A percentile compares a stretch with the other conserved stretches of the same genome.
Evolutionary conservation across 1,284 basidiomycete species (phyloP).

Genomic region (Coniophora puteana): DNA sequence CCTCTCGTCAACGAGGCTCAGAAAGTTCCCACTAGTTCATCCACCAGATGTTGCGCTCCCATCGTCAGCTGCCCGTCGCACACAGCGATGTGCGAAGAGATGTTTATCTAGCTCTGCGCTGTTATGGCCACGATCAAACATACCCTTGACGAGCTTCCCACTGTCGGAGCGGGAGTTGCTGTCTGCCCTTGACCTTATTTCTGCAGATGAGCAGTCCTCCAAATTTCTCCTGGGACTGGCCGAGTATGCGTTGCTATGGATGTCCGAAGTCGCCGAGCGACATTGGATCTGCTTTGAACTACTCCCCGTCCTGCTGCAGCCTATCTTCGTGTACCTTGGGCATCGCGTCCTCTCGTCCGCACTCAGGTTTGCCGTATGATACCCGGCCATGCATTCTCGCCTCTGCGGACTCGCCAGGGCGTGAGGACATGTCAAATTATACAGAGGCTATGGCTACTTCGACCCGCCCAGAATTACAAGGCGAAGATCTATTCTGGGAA

Average conservation of each 20-base stretch:
- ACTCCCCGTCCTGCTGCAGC: slow-evolving; percentile 77
- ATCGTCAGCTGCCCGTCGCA: slow-evolving; percentile 85
- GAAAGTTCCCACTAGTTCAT: slow-evolving; percentile 76
- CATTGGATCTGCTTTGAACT: slow-evolving; percentile 74
- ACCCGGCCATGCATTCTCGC: slow-evolving; percentile 76
- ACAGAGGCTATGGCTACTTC: too few species aligned
- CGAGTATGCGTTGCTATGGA: slow-evolving; percentile 85
- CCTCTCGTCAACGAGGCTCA: slow-evolving; percentile 85
- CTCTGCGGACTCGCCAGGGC: too few species aligned
- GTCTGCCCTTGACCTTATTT: slow-evolving; percentile 72
- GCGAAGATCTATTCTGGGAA: too few species aligned
- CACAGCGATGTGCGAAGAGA: slow-evolving; percentile 67
- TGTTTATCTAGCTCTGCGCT: slow-evolving; percentile 82
- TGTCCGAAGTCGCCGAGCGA: slow-evolving; percentile 80
- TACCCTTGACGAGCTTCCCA: slow-evolving; percentile 59
- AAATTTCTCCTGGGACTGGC: slow-evolving; percentile 70
- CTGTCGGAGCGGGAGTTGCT: slow-evolving; percentile 69
- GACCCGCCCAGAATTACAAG: too few species aligned
- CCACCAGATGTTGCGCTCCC: slow-evolving; percentile 77
- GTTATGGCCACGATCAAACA: slow-evolving; percentile 84
- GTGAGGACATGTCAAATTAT: too few species aligned
- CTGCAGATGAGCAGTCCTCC: slow-evolving; percentile 64
- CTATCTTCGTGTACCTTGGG: slow-evolving; percentile 82
- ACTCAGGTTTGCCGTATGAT: slow-evolving; percentile 71
- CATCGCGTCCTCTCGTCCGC: slow-evolving; percentile 67